These are phyloP conservation scores for Alternaria tenuissima DNA, from an alignment of 2,329 filamentous ascomycete genomes.

Conservation along the genomic window DNA sequence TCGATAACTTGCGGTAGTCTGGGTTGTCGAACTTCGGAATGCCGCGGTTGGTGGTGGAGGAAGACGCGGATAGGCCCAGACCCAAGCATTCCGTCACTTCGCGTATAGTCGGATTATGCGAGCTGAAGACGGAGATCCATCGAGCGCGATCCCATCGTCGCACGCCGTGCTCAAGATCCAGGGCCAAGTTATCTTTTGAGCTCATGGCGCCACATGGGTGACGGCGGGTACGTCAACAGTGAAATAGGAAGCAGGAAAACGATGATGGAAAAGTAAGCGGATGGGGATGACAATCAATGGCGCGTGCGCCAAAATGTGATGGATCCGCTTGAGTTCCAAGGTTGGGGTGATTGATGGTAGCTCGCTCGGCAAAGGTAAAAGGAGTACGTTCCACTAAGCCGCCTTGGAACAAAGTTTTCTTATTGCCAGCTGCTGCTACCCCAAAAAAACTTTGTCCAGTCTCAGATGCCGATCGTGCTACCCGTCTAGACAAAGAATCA, in stretches of 20 bases:
- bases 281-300: conserved; percentile 31
- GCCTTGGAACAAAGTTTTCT: conserved; percentile 38
- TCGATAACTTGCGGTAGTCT: conserved; percentile 47
- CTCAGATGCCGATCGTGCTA: conserved; percentile 35
- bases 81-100: conserved; percentile 49
- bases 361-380: conserved; percentile 37
- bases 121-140: conserved; percentile 50
- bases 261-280: conserved; percentile 19
- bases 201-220: conserved; percentile 41
- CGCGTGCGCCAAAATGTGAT: conserved; percentile 29
- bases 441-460: conserved; percentile 33
- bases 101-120: conserved; percentile 50
- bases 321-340: conserved; percentile 19
- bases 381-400: conserved; percentile 38
- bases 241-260: conserved; percentile 16
- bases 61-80: conserved; percentile 45
- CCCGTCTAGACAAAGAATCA: conserved; percentile 21
- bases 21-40: conserved; percentile 52
- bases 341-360: conserved; percentile 26
- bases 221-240: conserved; percentile 6
- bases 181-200: conserved; percentile 40
- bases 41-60: conserved; percentile 48
- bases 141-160: conserved; percentile 46
- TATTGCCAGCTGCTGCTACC: conserved; percentile 29
- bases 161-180: conserved; percentile 44